Conservation (phyloP, 208 protist species). For the Herpetomonas muscarum region DNA sequence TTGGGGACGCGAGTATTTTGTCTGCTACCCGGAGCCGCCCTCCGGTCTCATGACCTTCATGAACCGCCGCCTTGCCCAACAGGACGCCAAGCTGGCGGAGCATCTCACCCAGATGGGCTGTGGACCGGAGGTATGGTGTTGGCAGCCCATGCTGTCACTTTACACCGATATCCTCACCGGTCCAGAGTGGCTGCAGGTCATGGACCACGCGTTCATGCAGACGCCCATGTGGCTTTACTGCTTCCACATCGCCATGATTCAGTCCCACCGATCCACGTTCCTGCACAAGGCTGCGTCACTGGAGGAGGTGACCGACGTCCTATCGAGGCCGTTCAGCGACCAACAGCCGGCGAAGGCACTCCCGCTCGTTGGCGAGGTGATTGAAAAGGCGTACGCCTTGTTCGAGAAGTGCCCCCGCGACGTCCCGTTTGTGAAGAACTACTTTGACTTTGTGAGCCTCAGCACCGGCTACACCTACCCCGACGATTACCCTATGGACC, state of each 20-base stretch:
- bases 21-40: conserved; percentile 71
- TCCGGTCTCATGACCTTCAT: conserved; percentile 45
- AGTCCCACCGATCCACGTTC: neutral
- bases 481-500: conserved; percentile 26
- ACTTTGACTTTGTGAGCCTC: conserved; percentile 6
- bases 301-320: conserved; percentile 33
- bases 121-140: conserved; percentile 65
- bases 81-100: conserved; percentile 39
- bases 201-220: conserved; percentile 81
- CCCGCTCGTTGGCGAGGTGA: conserved; percentile 20
- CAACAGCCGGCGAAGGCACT: neutral
- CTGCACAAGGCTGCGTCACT: conserved; percentile 2
- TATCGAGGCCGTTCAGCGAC: conserved; percentile 26
- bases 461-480: conserved; percentile 40
- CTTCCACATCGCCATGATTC: conserved; percentile 54
- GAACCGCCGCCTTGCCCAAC: conserved; percentile 31
- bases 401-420: conserved; percentile 14
- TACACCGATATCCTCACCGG: conserved; percentile 73
- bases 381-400: conserved; percentile 52
- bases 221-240: conserved; percentile 77
- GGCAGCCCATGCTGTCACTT: conserved; percentile 52
- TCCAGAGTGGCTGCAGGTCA: conserved; percentile 84
- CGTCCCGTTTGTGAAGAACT: neutral
- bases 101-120: conserved; percentile 55
- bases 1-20: conserved; percentile 78